Base-by-base conservation (phyloP, 2,329 filamentous ascomycete species). In the Fonsecaea multimorphosa region DNA sequence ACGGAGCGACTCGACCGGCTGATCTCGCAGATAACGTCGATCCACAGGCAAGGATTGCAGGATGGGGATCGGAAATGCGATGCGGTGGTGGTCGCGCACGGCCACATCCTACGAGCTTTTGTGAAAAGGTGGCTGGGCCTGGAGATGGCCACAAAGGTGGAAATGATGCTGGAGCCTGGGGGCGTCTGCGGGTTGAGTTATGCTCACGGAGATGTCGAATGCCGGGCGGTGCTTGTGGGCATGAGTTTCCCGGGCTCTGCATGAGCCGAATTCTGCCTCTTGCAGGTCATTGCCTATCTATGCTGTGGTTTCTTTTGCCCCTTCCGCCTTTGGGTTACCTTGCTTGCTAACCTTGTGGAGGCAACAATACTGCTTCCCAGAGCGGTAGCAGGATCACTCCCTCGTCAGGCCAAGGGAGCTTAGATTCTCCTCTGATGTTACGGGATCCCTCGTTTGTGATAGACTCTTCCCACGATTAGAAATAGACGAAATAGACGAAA, bases 51-150 rank as follows among this genome's bases (percentile, higher is more conserved):
- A 16, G 68, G 59, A 8, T 36, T 72, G 60, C 46, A 63, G 40
- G 52, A 55, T 11, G 59, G 51, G 11, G 38, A 65, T 27, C 49
- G 56, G n/a, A 56, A 57, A 16, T 61, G 62, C 16, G 66, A 72
- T 51, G 44, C 68, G 24, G 38, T 70, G 11, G 49, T 70, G 12
- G 58, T 70, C 7, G 64, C 63, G 1, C 80, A 83, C 65, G 81
- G 81, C 8, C 80, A 78, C 68, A 76, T 82, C 19, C 76, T 83
- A 4, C 78, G 81, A 31, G 79, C 77, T 3, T 82, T 84, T 64
- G 76, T 78, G 2, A 83, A 81, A 72, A 72, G 82, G 8, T 84
- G 81, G 82, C 65, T 83, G 53, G 74, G 74, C 3, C 79, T 78
- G 66, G 72, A 78, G 1, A 67, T 83, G 67, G 78, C 78, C n/a